Base-by-base conservation (phyloP, 2,329 filamentous ascomycete genomes). In the Ophiostoma tasmaniense region DNA sequence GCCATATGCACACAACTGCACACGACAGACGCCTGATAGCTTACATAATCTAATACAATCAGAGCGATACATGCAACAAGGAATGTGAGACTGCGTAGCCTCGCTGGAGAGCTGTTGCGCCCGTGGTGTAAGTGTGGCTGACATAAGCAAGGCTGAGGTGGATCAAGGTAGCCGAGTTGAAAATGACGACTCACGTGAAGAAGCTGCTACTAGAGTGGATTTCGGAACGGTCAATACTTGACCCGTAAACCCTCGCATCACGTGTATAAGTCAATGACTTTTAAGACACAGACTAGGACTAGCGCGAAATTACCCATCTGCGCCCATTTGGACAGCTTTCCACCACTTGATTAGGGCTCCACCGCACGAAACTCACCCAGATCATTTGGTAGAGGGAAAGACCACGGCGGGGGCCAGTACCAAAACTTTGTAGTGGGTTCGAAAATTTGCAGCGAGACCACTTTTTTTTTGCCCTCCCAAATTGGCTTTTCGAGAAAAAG, bases 341-440 rank as follows among this genome's bases (percentile, higher is more conserved):
- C 42, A 45, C 42, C 37, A n/a, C 39, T 42, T 25, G 20, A 13
- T 66, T 71, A 72, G 71, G 71, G 71, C 71, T 71, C 71, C 71
- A 72, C 71, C 71, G 59, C 71, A 72, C 71, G 69, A 72, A 70
- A 67, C 50, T 28, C 28, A 39, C 30, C 64, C 64, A 39, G 39
- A 45, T 28, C 45, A 59, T 6, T 42, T 52, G 33, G 62, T 35
- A 14, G n/a, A 39, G 20, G 8, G 37, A 65, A 39, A 45, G 35
- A 25, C 17, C 42, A 30, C 2, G 55, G 64, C 64, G 64, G 64
- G 64, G 64, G 22, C 64, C 37, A 20, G 25, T 64, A 42, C 35
- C 68, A 61, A 70, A 70, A 70, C 50, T 66, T 67, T 69, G 39
- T 42, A 35, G 68, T 69, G 68, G 68, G 68, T 50, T 66, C 64